A percentile compares a stretch with the other conserved stretches of the same genome.
Conservation (phyloP, 495 filamentous ascomycete species). For the Penicillium subrubescens region DNA sequence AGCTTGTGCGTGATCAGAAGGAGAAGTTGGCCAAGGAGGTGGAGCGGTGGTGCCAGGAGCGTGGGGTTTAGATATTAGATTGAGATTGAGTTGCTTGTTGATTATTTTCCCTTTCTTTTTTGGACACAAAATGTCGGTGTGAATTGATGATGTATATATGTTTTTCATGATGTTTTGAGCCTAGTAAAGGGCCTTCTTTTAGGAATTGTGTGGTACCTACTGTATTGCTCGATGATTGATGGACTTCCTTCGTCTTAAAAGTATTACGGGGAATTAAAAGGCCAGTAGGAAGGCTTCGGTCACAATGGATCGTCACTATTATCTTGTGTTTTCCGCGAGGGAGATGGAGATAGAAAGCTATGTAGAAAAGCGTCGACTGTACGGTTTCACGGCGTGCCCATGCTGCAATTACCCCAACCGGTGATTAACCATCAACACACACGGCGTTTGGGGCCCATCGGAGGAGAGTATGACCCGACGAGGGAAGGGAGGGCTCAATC, state of each 20-base stretch:
- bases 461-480: not conserved
- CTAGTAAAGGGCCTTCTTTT: not conserved
- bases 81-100: not conserved
- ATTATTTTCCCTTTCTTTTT: not conserved
- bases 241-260: not conserved
- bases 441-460: not conserved
- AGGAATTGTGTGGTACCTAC: not conserved
- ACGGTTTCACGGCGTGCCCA: not conserved
- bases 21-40: conserved; percentile 78
- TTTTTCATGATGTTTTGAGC: not conserved
- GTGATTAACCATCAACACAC: not conserved
- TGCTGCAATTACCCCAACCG: not conserved
- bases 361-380: too few relatives aligned
- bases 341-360: not conserved
- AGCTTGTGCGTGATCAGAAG: conserved; percentile 65
- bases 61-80: conserved; percentile 48
- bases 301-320: not conserved
- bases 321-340: too few relatives aligned
- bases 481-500: not conserved
- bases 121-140: not conserved
- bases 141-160: not conserved
- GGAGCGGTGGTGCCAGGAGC: conserved; percentile 74
- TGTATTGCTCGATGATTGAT: not conserved
- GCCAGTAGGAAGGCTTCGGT: not conserved
- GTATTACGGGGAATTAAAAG: too few relatives aligned